phyloP scores from a whole-genome alignment of 306 rosid species.

The Alnus glutinosa region DNA sequence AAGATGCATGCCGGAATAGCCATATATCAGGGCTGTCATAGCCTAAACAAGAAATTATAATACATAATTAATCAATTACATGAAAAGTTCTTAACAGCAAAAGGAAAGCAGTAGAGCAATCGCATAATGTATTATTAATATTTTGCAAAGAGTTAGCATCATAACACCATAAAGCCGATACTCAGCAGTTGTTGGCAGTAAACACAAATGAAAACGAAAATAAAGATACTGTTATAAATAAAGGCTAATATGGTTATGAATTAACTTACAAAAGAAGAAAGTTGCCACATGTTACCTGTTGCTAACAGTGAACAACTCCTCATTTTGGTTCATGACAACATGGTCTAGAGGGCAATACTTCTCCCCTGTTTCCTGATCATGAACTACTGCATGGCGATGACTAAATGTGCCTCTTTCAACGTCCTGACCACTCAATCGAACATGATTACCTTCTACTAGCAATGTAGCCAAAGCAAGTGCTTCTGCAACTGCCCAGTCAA shows the following conservation, averaged over 20 bases:
- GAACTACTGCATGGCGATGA: constrained; percentile 91
- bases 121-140: background rate
- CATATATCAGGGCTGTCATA: no score
- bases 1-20: no score
- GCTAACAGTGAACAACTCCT: constrained; percentile 96
- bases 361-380: constrained; percentile 87
- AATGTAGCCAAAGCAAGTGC: constrained; percentile 97
- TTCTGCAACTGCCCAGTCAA: constrained; percentile 95
- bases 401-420: constrained; percentile 98
- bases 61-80: background rate
- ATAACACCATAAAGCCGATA: background rate
- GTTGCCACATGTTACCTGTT: constrained; percentile 63
- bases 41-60: no score
- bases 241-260: background rate
- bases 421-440: constrained; percentile 94
- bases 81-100: background rate
- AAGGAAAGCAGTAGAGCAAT: background rate
- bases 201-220: background rate
- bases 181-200: background rate
- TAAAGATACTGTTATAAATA: background rate
- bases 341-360: constrained; percentile 86
- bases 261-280: constrained; percentile 4
- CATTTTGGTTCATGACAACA: constrained; percentile 79
- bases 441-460: constrained; percentile 92
- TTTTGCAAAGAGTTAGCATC: background rate